phyloP scores from a whole-genome alignment of 2,329 filamentous ascomycete species.

The Mycosphaerelloides madeirae region DNA sequence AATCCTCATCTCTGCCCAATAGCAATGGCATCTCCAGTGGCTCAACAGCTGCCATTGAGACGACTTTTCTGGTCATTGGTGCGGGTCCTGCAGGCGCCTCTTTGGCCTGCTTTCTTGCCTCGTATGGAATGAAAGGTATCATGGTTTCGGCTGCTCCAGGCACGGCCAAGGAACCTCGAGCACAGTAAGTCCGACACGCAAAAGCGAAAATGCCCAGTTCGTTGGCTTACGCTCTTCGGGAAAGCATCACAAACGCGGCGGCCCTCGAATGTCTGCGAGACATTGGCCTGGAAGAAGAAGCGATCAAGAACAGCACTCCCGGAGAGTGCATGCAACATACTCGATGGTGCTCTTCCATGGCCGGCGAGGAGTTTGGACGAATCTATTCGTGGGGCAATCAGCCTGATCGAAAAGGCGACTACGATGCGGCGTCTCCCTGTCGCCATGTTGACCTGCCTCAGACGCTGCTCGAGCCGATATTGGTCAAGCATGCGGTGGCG shows the following conservation, averaged over 20 bases:
- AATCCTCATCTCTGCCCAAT: constrained; percentile 2
- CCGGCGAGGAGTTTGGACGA: constrained; percentile 42
- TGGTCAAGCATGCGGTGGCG: constrained; percentile 35
- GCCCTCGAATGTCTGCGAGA: constrained; percentile 47
- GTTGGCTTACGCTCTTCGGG: no score
- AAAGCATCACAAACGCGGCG: constrained; percentile 53
- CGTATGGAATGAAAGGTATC: constrained; percentile 45
- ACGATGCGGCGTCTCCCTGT: constrained; percentile 40
- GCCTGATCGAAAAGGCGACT: constrained; percentile 37
- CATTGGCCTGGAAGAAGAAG: constrained; percentile 40
- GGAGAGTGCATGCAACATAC: constrained; percentile 38
- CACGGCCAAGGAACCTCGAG: constrained; percentile 54
- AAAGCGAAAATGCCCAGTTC: no score
- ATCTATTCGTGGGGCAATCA: constrained; percentile 43
- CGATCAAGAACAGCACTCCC: constrained; percentile 29
- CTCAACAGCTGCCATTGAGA: constrained; percentile 8
- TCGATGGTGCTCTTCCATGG: constrained; percentile 43
- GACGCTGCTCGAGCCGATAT: constrained; percentile 41
- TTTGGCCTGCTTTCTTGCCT: constrained; percentile 31
- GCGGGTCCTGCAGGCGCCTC: constrained; percentile 34
- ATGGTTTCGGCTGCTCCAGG: constrained; percentile 48
- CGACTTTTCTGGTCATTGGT: constrained; percentile 31
- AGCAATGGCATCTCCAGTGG: no score
- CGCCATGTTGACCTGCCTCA: constrained; percentile 41
- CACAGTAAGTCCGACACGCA: constrained; percentile 40